Evolutionary conservation across 148 eudicot species (phyloP), one percentile per base, ranked within the genome.

Genomic region (Rhododendron mucronatum): DNA sequence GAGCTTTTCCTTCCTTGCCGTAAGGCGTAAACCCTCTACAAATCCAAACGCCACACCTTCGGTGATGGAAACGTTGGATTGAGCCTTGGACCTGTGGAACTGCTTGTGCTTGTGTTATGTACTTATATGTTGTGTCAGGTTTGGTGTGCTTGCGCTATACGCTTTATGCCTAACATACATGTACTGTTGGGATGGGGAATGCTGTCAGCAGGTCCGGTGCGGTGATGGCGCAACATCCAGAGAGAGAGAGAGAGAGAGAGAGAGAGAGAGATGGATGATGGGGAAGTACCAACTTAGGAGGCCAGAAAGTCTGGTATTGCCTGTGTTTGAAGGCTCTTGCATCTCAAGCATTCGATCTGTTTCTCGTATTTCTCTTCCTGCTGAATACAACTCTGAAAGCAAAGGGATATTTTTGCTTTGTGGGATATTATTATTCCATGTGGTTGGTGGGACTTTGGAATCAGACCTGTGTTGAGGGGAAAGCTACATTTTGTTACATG

Each of bases 311-410:
- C 83, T 44, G 57, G 44, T 18, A 12, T 21, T 88, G 84, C n/a
- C 82, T 86, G 76, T 39, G 15, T 84, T 86, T 77, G 47, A 59
- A 89, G 83, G 88, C 84, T 84, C 90, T 84, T 89, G 83, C 82
- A 84, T 53, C 44, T 26, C 15, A 89, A 78, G 90, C 86, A 80
- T 80, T 84, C 87, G 7, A 10, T 63, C 87, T 4, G 16, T 63
- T 78, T 41, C 50, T 80, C 0, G 44, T 7, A 5, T 7, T 63
- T 20, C 9, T 26, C 28, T 55, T 69, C 79, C 45, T 5, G n/a
- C 53, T 67, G 53, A 69, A 44, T 67, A 30, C 26, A 41, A 1
- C 59, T 63, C 28, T 81, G 74, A 82, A 26, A 86, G 81, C 50
- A 77, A 55, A 37, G 30, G 47, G 15, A 3, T 63, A 47, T 26